Evolutionary conservation across 2,329 filamentous ascomycete genomes (phyloP).

Genomic region (Dactylellina drechsleri): DNA sequence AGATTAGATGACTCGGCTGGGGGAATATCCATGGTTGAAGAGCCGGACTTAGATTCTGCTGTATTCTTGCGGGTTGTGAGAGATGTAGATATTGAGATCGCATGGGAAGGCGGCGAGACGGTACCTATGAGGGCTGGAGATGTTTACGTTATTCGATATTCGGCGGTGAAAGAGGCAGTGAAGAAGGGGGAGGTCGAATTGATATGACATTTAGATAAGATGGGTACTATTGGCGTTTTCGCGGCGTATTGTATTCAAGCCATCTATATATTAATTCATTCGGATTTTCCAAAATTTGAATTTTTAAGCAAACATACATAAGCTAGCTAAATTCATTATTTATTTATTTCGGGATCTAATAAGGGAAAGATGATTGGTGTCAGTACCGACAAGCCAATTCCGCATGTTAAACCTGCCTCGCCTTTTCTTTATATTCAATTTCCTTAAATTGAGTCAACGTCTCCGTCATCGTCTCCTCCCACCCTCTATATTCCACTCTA

Average conservation of each 20-base stretch:
- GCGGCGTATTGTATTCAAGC: not conserved
- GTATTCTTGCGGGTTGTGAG: slow-evolving; percentile 82
- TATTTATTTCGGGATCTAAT: too few species aligned
- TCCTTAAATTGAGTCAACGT: slow-evolving; percentile 59
- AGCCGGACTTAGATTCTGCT: slow-evolving; percentile 81
- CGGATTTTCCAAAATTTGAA: not conserved
- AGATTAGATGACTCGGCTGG: slow-evolving; percentile 90
- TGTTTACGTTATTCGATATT: slow-evolving; percentile 60
- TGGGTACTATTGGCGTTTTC: slow-evolving; percentile 10
- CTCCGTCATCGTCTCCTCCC: slow-evolving; percentile 62
- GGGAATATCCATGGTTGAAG: slow-evolving; percentile 90
- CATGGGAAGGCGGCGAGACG: slow-evolving; percentile 59
- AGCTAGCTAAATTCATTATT: too few species aligned
- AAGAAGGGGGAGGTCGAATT: slow-evolving; percentile 60
- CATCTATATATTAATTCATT: not conserved
- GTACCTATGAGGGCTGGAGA: slow-evolving; percentile 59
- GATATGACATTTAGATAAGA: slow-evolving; percentile 54
- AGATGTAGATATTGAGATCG: slow-evolving; percentile 62
- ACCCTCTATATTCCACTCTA: slow-evolving; percentile 61
- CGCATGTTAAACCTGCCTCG: not conserved
- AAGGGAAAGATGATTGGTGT: too few species aligned
- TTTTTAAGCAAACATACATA: too few species aligned
- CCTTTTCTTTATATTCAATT: slow-evolving; percentile 57
- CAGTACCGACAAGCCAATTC: too few species aligned
- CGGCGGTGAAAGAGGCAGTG: slow-evolving; percentile 59